Base-by-base conservation (phyloP, 345 rosid genomes). In the Populus alba region DNA sequence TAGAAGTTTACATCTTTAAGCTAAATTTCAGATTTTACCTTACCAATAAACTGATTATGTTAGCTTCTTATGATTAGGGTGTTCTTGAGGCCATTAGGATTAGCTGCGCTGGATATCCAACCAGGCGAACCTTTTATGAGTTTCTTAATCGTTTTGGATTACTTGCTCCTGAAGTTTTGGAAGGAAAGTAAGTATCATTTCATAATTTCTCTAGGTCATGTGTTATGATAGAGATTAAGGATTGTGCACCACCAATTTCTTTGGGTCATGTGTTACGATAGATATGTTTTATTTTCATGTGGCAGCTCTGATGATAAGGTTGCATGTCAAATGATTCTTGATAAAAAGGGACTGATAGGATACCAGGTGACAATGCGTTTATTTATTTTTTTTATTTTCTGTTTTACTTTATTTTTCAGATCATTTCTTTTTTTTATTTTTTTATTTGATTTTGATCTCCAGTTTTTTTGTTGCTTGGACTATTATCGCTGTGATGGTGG, bases 41-140 rank as follows among this genome's bases (percentile, higher is more conserved):
- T 18, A 17, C 2, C 8, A 71, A 35, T 47, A 71, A 71, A 71
- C 27, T 45, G 71, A 55, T 55, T 13, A 12, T 38, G 1, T 73
- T n/a, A 55, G n/a, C 62, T 53, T 57, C 35, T 81, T 72, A 33
- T 1, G 23, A 70, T 35, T 81, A 94, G 98, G 98, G 98, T 85
- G 98, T 94, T 78, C 92, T 94, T 75, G 98, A 94, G 86, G 98
- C 98, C 71, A 94, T 94, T 82, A 91, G 98, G 83, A 94, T 94
- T 78, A 94, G 98, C 81, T 94, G 98, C 86, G 98, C 98, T 80
- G 98, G 98, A 75, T 94, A 94, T 87, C 98, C 98, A 47, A 94
- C 98, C 31, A 89, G 95, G 82, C 88, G 98, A 63, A 91, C 97
- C 20, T 94, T 94, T 83, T 91, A 92, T 78, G 98, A 94, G 78